Percentiles rank a stretch among this genome's conserved stretches.
Evolutionary conservation across 2,329 filamentous ascomycete species (phyloP).

Genomic region (Daldinia sp.): DNA sequence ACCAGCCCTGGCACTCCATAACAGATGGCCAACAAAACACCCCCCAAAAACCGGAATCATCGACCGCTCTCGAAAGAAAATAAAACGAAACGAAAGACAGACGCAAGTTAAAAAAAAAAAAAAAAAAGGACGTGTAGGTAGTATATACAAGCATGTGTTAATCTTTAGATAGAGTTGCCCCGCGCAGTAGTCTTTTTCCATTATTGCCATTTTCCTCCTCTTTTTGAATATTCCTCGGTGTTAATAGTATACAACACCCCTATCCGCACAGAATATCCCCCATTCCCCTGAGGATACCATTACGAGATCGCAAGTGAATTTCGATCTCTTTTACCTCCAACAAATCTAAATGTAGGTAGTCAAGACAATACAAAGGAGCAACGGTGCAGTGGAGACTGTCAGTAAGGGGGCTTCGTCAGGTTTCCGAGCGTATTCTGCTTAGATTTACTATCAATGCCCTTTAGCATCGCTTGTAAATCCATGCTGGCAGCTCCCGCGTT

Average conservation of each 20-base stretch:
- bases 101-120: constrained; percentile 7
- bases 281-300: constrained; percentile 16
- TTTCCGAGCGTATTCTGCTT: constrained; percentile 51
- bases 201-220: constrained; percentile 29
- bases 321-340: constrained; percentile 1
- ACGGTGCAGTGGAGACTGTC: constrained; percentile 29
- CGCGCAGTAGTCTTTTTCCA: constrained; percentile 29
- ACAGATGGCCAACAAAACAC: constrained; percentile 16
- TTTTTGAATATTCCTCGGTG: constrained; percentile 25
- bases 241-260: constrained; percentile 32
- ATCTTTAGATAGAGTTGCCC: constrained; percentile 36
- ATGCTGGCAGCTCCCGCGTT: constrained; percentile 43
- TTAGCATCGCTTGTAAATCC: constrained; percentile 52
- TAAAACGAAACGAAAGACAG: constrained; percentile 11
- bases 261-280: constrained; percentile 8
- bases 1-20: constrained; percentile 10
- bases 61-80: constrained; percentile 11
- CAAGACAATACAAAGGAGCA: constrained; percentile 35
- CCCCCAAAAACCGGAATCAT: constrained; percentile 15
- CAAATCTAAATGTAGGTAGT: constrained; percentile 10
- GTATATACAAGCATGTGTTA: constrained; percentile 39
- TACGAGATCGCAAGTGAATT: constrained; percentile 20
- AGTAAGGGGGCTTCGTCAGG: constrained; percentile 52
- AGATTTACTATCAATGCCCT: constrained; percentile 53
- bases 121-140: constrained; percentile 32